Conservation (phyloP, 2,329 filamentous ascomycete species). For the Phialophora verrucosa region DNA sequence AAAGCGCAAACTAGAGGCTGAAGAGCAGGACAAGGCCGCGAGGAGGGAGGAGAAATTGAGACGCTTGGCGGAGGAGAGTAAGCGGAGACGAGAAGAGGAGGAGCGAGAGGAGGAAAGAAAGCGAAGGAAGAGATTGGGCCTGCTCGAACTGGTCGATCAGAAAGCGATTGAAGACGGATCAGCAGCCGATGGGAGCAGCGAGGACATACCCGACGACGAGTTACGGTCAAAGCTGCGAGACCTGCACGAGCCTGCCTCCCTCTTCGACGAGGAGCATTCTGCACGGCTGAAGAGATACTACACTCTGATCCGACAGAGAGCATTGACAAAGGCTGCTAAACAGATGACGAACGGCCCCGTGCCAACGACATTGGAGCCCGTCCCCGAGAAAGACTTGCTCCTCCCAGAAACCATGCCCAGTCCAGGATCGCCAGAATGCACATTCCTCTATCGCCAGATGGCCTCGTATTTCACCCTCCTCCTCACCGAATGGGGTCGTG, state of each 20-base stretch:
- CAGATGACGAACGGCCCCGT: slow-evolving; percentile 73
- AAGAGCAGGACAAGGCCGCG: slow-evolving; percentile 72
- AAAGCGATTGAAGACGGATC: slow-evolving; percentile 37
- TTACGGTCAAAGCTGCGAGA: slow-evolving; percentile 70
- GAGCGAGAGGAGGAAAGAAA: slow-evolving; percentile 74
- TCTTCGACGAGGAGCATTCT: slow-evolving; percentile 83
- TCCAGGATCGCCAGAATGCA: slow-evolving; percentile 67
- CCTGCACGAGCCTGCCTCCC: slow-evolving; percentile 71
- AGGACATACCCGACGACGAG: slow-evolving; percentile 58
- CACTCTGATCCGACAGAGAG: slow-evolving; percentile 58
- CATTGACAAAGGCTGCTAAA: slow-evolving; percentile 35
- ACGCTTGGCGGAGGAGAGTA: slow-evolving; percentile 80
- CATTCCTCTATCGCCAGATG: slow-evolving; percentile 82
- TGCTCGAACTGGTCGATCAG: slow-evolving; percentile 70
- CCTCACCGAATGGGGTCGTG: slow-evolving; percentile 82
- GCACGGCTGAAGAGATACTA: slow-evolving; percentile 73
- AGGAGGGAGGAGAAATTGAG: slow-evolving; percentile 81
- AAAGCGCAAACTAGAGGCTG: slow-evolving; percentile 90
- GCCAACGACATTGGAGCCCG: slow-evolving; percentile 78
- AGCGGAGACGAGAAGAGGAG: slow-evolving; percentile 70
- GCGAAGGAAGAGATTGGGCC: slow-evolving; percentile 75
- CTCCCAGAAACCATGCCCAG: slow-evolving; percentile 68
- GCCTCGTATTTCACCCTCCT: slow-evolving; percentile 97
- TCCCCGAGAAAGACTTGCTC: slow-evolving; percentile 89
- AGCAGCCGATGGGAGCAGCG: slow-evolving; percentile 40